Conservation (phyloP, 371 early-diverging fungal genomes). For the Amoeboaphelidium occidentale region DNA sequence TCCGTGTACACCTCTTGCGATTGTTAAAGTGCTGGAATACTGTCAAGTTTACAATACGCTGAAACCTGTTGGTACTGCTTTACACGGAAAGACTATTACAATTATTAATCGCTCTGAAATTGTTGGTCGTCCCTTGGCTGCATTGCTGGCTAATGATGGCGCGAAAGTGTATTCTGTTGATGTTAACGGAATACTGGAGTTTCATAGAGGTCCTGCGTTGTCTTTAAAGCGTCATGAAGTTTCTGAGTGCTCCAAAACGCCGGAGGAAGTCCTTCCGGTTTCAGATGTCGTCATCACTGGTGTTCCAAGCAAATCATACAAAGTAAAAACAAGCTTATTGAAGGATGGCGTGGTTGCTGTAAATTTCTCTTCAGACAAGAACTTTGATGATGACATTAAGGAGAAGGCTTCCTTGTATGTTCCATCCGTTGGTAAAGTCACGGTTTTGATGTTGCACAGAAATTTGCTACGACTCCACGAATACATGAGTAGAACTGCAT, state of each 20-base stretch:
- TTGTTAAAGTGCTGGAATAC: constrained; percentile 80
- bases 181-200: constrained; percentile 60
- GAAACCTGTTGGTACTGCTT: constrained; percentile 71
- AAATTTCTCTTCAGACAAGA: constrained; percentile 76
- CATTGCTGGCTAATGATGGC: constrained; percentile 86
- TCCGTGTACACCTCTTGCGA: constrained; percentile 83
- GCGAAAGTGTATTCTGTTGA: constrained; percentile 88
- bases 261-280: constrained; percentile 48
- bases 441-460: constrained; percentile 85
- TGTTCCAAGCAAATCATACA: constrained; percentile 65
- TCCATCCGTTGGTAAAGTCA: constrained; percentile 88
- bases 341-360: constrained; percentile 86
- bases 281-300: constrained; percentile 92
- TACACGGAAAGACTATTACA: constrained; percentile 78
- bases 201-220: constrained; percentile 43
- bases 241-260: constrained; percentile 32
- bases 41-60: constrained; percentile 72
- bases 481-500: no score
- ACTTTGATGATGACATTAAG: constrained; percentile 67
- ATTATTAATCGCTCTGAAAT: constrained; percentile 86
- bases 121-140: constrained; percentile 91
- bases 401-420: constrained; percentile 73
- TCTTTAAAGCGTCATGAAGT: constrained; percentile 15
- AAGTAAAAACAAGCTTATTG: constrained; percentile 47
- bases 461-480: constrained; percentile 65